Evolutionary conservation across 352 stramenopile species (phyloP).

Genomic region (Globisporangium emineosum): DNA sequence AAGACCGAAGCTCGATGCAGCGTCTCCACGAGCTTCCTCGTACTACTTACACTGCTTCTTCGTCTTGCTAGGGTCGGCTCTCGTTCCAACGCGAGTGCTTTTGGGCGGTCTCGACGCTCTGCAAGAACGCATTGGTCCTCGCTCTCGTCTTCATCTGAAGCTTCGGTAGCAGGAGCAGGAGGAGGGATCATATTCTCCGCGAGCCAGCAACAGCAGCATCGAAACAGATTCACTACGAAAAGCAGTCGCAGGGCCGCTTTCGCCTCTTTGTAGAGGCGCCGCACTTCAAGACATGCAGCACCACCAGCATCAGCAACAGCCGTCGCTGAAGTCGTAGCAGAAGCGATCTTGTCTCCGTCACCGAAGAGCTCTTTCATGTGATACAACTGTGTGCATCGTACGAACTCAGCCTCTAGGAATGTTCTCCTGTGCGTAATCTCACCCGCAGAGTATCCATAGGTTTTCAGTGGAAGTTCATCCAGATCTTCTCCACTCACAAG

Average conservation of each 20-base stretch:
- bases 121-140: neutral
- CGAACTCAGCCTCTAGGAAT: conserved; percentile 20
- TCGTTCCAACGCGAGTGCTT: neutral
- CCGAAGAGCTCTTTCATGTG: conserved; percentile 12
- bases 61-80: conserved; percentile 15
- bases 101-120: neutral
- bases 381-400: conserved; percentile 22
- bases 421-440: conserved; percentile 6
- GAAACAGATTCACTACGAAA: conserved; percentile 58
- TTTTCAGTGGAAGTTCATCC: neutral
- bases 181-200: conserved; percentile 42
- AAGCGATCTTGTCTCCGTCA: neutral
- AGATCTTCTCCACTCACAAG: conserved; percentile 15
- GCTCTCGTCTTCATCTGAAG: neutral
- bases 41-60: conserved; percentile 42
- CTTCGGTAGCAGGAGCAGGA: neutral
- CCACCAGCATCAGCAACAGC: neutral
- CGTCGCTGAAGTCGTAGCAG: neutral
- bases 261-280: conserved; percentile 36
- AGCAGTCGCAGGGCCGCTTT: conserved; percentile 37
- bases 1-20: conserved; percentile 33
- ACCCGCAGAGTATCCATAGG: neutral
- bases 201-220: conserved; percentile 59
- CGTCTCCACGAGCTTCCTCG: conserved; percentile 39
- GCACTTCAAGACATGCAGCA: conserved; percentile 17